Conservation (phyloP, 2,329 filamentous ascomycete species). For the Orbilia javanica region DNA sequence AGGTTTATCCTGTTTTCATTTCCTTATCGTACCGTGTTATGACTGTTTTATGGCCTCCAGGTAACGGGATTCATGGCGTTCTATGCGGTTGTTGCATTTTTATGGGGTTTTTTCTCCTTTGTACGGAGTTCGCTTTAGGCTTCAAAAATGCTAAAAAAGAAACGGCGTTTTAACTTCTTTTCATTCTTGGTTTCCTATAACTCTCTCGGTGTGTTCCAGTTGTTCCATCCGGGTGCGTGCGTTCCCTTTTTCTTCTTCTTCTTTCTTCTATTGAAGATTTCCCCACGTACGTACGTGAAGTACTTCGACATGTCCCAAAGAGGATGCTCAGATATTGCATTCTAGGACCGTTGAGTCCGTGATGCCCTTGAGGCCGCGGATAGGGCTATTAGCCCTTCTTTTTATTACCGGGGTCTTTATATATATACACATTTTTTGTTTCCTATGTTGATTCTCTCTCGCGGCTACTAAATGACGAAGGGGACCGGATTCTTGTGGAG, state of each 20-base stretch:
- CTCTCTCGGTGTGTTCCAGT: background rate
- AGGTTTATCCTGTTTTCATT: slow-evolving; percentile 20
- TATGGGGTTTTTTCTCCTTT: slow-evolving; percentile 20
- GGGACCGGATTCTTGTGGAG: slow-evolving; percentile 10
- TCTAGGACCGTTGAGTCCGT: background rate
- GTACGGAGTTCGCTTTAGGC: background rate
- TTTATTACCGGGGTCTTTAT: no score
- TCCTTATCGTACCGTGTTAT: slow-evolving; percentile 43
- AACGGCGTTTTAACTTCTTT: slow-evolving; percentile 24
- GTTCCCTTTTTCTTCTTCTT: background rate
- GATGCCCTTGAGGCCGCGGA: background rate
- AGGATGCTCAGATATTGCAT: background rate
- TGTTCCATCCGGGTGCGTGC: background rate
- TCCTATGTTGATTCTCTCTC: background rate
- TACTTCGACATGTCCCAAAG: background rate
- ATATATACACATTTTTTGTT: no score
- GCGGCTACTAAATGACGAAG: slow-evolving; percentile 13
- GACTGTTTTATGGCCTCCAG: slow-evolving; percentile 43
- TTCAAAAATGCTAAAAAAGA: slow-evolving; percentile 25
- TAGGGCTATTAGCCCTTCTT: background rate
- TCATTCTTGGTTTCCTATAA: background rate
- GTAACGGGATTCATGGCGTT: slow-evolving; percentile 34
- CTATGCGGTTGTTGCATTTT: slow-evolving; percentile 6
- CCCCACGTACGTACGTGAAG: background rate
- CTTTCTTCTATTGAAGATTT: background rate